Conservation (phyloP, 1,284 basidiomycete genomes). For the Sporisorium reilianum region DNA sequence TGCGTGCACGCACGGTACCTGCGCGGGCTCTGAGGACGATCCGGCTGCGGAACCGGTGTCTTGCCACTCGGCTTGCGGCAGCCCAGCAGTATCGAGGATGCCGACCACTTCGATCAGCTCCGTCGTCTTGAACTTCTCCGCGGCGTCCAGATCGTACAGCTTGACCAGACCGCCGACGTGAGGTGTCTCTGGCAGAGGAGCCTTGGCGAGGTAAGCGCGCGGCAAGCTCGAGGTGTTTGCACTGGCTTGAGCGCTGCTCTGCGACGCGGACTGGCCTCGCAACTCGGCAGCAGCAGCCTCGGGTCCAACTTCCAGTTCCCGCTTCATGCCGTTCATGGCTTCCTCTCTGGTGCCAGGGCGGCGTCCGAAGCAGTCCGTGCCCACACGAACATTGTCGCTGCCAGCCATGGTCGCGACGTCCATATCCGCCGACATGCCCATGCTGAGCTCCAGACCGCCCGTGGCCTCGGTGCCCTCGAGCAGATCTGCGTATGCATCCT, state of each 20-base stretch:
- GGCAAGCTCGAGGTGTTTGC: slow-evolving; percentile 18
- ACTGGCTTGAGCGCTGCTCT: slow-evolving; percentile 2
- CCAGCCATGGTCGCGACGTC: slow-evolving; percentile 85
- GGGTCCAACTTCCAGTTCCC: slow-evolving; percentile 49
- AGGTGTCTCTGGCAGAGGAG: slow-evolving; percentile 27
- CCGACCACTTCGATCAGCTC: slow-evolving; percentile 65
- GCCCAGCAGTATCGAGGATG: slow-evolving; percentile 50
- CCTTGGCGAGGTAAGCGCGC: slow-evolving; percentile 31
- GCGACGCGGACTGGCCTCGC: slow-evolving; percentile 6
- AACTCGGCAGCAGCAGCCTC: slow-evolving; percentile 41
- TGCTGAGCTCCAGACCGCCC: slow-evolving; percentile 82
- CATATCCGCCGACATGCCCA: slow-evolving; percentile 99
- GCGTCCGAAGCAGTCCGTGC: slow-evolving; percentile 88
- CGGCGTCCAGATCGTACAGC: slow-evolving; percentile 59
- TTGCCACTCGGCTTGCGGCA: slow-evolving; percentile 52
- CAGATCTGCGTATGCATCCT: slow-evolving; percentile 41
- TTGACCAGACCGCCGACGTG: slow-evolving; percentile 50
- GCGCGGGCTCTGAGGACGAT: slow-evolving; percentile 12
- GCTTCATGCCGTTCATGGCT: slow-evolving; percentile 59
- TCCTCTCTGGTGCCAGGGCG: slow-evolving; percentile 61
- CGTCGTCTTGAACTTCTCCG: slow-evolving; percentile 61
- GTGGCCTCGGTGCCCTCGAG: slow-evolving; percentile 64
- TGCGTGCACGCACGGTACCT: slow-evolving; percentile 58
- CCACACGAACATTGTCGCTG: slow-evolving; percentile 89
- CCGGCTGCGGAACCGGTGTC: slow-evolving; percentile 31